Conservation (phyloP, 257 asterid genomes). For the Cordia subcordata region DNA sequence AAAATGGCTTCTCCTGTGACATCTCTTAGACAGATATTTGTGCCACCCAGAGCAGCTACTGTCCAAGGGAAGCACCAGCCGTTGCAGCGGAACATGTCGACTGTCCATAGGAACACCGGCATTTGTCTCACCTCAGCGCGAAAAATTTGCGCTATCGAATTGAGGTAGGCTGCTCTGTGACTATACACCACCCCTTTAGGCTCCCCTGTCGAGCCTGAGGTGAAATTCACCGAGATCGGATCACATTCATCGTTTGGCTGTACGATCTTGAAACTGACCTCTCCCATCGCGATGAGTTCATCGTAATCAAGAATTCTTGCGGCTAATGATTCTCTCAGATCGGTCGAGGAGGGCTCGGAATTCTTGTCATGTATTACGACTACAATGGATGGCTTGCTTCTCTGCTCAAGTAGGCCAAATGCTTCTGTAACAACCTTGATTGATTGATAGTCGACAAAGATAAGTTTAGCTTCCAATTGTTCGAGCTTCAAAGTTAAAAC, state of each 20-base stretch:
- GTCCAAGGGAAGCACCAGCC: constrained; percentile 86
- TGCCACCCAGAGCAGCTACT: constrained; percentile 75
- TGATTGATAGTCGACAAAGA: constrained; percentile 49
- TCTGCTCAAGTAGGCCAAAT: constrained; percentile 19
- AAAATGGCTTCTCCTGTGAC: constrained; percentile 36
- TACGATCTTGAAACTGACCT: constrained; percentile 28
- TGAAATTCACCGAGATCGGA: constrained; percentile 61
- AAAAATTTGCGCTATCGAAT: constrained; percentile 41
- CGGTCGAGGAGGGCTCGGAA: not conserved
- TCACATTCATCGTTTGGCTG: constrained; percentile 60
- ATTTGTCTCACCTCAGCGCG: constrained; percentile 30
- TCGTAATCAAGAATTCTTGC: constrained; percentile 27
- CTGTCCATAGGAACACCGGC: constrained; percentile 63
- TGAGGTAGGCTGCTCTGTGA: constrained; percentile 66
- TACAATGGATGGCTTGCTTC: constrained; percentile 23
- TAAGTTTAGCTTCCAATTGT: constrained; percentile 43
- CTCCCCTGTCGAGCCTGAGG: constrained; percentile 74
- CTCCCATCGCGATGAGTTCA: constrained; percentile 35
- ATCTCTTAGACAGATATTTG: constrained; percentile 45
- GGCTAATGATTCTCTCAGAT: not conserved
- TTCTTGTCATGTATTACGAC: constrained; percentile 34
- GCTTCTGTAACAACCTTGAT: constrained; percentile 36
- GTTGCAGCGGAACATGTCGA: constrained; percentile 75
- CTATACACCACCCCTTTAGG: constrained; percentile 80
- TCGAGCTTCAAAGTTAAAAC: constrained; percentile 36